phyloP scores from a whole-genome alignment of 139 green algal species.

The Diplosphaera chodatii region DNA sequence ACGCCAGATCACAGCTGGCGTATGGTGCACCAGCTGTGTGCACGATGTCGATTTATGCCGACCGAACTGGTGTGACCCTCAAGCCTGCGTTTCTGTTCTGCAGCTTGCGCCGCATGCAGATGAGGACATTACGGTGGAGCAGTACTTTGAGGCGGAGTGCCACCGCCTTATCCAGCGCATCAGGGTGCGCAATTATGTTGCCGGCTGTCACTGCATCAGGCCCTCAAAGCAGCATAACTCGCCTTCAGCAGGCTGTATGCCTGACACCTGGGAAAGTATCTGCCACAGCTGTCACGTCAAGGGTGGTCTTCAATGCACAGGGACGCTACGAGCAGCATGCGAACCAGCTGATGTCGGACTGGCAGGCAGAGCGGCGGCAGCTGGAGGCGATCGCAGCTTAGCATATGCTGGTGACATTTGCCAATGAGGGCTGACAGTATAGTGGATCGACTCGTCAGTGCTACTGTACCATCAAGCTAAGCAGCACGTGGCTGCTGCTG shows the following conservation, averaged over 20 bases:
- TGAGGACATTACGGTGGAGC: conserved; percentile 27
- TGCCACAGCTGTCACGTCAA: too few relatives aligned
- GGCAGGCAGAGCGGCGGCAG: conserved; percentile 1
- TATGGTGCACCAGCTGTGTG: neutral
- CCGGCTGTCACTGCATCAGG: neutral
- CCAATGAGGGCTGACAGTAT: too few relatives aligned
- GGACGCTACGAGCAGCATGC: conserved; percentile 13
- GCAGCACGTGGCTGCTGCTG: too few relatives aligned
- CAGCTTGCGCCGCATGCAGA: conserved; percentile 7
- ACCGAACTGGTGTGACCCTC: neutral
- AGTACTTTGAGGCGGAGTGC: conserved; percentile 22
- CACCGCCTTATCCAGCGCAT: conserved; percentile 15
- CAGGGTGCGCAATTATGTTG: conserved; percentile 1
- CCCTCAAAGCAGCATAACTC: too few relatives aligned
- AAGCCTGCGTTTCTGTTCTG: neutral
- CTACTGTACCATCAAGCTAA: too few relatives aligned
- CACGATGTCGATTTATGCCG: neutral
- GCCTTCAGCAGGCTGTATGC: neutral
- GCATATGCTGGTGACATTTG: too few relatives aligned
- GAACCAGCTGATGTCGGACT: conserved; percentile 5
- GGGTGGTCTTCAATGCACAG: conserved; percentile 7
- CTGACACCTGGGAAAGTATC: too few relatives aligned
- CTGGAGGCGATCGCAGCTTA: neutral
- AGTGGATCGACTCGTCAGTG: too few relatives aligned
- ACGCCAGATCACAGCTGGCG: neutral